Conservation (phyloP, 139 green algal species). For the Chloropicon primus region DNA sequence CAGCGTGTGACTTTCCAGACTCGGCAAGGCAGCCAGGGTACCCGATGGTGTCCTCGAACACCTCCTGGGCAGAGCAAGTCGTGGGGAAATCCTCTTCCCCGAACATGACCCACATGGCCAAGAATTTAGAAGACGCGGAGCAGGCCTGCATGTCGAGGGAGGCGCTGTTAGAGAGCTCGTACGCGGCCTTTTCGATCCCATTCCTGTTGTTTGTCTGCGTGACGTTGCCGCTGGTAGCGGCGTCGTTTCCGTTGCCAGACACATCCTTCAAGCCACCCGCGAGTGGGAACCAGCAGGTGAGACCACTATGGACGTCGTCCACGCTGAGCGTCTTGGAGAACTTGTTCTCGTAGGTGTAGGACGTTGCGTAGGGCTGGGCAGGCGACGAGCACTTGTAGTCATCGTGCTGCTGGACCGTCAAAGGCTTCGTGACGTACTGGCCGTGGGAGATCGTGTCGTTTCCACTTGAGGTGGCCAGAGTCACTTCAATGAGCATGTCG, state of each 20-base stretch:
- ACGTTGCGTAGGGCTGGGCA: too few species aligned
- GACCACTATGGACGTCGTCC: conserved; percentile 9
- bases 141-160: conserved; percentile 7
- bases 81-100: conserved; percentile 2
- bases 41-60: conserved; percentile 2
- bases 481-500: too few species aligned
- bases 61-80: background rate
- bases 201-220: background rate
- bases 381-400: too few species aligned
- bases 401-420: too few species aligned
- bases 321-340: conserved; percentile 3
- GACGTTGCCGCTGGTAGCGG: background rate
- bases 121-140: background rate
- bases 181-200: conserved; percentile 3
- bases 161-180: conserved; percentile 4
- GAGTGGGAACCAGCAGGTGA: conserved; percentile 14
- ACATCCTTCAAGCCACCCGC: conserved; percentile 7
- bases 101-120: conserved; percentile 19
- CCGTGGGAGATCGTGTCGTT: too few species aligned
- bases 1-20: background rate
- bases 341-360: background rate
- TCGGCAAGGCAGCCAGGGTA: background rate
- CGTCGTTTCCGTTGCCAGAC: conserved; percentile 6
- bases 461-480: too few species aligned
- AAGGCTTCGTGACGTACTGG: too few species aligned